phyloP scores from a whole-genome alignment of 306 rosid genomes.

The Acacia melanoxylon region DNA sequence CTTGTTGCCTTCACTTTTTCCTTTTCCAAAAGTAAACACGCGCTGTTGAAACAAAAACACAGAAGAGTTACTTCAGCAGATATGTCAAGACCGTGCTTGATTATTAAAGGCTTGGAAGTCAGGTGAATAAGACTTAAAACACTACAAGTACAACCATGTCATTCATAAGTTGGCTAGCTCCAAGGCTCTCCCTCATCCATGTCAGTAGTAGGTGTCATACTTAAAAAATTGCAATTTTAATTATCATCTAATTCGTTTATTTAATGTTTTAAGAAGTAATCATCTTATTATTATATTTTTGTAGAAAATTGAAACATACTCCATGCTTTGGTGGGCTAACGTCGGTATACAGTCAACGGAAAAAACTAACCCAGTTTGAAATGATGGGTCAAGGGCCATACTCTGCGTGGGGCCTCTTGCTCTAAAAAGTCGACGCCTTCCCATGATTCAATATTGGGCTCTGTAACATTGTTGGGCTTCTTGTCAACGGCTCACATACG shows the following conservation, averaged over 20 bases:
- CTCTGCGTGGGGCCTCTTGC: neutral
- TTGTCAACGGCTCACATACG: no score
- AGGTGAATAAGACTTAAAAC: neutral
- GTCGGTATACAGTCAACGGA: neutral
- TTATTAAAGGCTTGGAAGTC: neutral
- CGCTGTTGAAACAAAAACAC: conserved; percentile 48
- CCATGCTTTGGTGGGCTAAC: neutral
- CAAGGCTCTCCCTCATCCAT: neutral
- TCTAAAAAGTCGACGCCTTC: neutral
- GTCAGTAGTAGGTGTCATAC: neutral
- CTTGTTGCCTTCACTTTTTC: conserved; percentile 89
- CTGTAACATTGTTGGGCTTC: neutral
- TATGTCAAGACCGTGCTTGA: neutral
- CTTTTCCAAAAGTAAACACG: conserved; percentile 92
- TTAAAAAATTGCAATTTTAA: neutral
- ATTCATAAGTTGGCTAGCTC: neutral
- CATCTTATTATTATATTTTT: no score
- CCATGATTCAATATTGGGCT: neutral
- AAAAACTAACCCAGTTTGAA: neutral
- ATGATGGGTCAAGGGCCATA: neutral
- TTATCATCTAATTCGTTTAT: neutral
- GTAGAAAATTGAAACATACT: neutral
- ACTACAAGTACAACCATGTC: neutral
- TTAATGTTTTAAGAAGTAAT: neutral
- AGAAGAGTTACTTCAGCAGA: conserved; percentile 26